Percentiles rank a stretch among this genome's conserved stretches.
These are phyloP conservation scores for Taxillus chinensis DNA, from an alignment of 164 flowering plant genomes.

Conservation along the genomic window DNA sequence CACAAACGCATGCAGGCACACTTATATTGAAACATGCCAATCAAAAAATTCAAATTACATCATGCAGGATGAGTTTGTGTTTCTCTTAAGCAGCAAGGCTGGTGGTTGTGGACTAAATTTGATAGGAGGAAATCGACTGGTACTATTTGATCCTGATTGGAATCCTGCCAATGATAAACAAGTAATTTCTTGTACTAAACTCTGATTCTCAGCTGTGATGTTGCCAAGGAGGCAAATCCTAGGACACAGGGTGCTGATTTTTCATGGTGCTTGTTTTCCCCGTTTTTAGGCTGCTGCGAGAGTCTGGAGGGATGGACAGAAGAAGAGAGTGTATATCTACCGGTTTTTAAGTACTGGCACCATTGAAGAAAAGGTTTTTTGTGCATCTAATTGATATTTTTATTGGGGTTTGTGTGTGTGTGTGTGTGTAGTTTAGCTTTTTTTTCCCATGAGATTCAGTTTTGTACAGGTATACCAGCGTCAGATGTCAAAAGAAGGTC, in stretches of 20 bases:
- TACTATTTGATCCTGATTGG: slow-evolving; percentile 99
- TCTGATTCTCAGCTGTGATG: not conserved
- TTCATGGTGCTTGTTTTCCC: slow-evolving; percentile 4
- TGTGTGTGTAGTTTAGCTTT: too few relatives aligned
- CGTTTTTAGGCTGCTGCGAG: slow-evolving; percentile 89
- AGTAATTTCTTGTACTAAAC: slow-evolving; percentile 28
- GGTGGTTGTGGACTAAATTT: slow-evolving; percentile 99
- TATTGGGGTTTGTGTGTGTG: not conserved
- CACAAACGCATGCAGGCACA: not conserved
- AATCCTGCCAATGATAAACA: slow-evolving; percentile 99
- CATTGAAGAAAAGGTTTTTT: slow-evolving; percentile 89
- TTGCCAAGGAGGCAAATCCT: not conserved
- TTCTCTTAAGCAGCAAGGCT: slow-evolving; percentile 98
- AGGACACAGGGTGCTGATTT: slow-evolving; percentile 5
- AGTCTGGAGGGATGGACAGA: slow-evolving; percentile 99
- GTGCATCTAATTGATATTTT: not conserved
- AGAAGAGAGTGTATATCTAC: slow-evolving; percentile 95
- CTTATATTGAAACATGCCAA: not conserved
- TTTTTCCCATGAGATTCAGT: not conserved
- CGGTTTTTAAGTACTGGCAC: slow-evolving; percentile 94
- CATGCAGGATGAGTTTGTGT: slow-evolving; percentile 90
- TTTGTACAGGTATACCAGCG: slow-evolving; percentile 84
- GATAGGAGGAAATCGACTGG: slow-evolving; percentile 92
- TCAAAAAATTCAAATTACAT: slow-evolving; percentile 7
- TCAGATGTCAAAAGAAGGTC: slow-evolving; percentile 99